A percentile compares a stretch with the other conserved stretches of the same genome.
Conservation (phyloP, 192 early-diverging fungal genomes). For the Jimgerdemannia lactiflua region DNA sequence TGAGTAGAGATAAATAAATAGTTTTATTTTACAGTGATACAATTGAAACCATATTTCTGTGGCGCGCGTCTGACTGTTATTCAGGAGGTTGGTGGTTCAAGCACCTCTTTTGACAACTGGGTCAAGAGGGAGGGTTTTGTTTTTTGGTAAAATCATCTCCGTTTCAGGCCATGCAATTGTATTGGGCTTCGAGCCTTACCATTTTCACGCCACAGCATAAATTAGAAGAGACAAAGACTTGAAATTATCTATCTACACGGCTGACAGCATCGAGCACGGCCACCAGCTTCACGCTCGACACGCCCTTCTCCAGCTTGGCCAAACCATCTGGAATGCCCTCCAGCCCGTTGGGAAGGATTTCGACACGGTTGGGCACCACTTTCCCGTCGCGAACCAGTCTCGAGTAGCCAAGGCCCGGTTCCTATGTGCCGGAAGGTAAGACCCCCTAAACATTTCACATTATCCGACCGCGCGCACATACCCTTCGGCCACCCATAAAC, state of each 20-base stretch:
- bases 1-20: no score
- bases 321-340: not conserved
- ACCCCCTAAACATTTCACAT: no score
- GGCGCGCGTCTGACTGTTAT: conserved; percentile 64
- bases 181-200: no score
- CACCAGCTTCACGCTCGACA: not conserved
- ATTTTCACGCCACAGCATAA: no score
- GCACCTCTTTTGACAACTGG: conserved; percentile 1
- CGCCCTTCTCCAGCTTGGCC: not conserved
- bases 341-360: not conserved
- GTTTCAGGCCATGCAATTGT: no score
- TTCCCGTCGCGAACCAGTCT: not conserved
- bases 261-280: not conserved
- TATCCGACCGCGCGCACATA: no score
- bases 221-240: no score
- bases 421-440: not conserved
- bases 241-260: no score
- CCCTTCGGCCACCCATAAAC: no score
- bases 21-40: not conserved
- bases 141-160: no score
- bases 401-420: not conserved
- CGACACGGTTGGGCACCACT: not conserved
- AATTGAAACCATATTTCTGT: conserved; percentile 25
- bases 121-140: not conserved
- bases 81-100: conserved; percentile 63